phyloP scores from a whole-genome alignment of 2,329 filamentous ascomycete species.

The Niveomyces coronatus region DNA sequence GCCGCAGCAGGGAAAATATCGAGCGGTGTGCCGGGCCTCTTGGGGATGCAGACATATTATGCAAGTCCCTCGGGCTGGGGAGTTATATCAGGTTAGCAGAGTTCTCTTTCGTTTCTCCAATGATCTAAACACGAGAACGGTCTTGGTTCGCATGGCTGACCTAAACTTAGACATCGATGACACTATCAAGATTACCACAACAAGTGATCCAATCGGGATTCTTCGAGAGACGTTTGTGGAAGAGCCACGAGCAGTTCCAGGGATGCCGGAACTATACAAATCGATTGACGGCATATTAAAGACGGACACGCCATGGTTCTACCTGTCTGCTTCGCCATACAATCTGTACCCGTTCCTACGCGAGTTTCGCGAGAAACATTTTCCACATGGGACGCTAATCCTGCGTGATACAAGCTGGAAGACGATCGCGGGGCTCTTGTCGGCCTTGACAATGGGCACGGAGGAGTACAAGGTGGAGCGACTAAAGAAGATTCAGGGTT shows the following conservation, averaged over 20 bases:
- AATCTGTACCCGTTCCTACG: slow-evolving; percentile 85
- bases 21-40: slow-evolving; percentile 39
- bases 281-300: slow-evolving; percentile 68
- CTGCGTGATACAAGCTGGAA: slow-evolving; percentile 81
- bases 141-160: too few species aligned
- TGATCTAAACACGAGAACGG: too few species aligned
- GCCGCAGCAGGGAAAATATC: slow-evolving; percentile 39
- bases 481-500: slow-evolving; percentile 65
- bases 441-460: slow-evolving; percentile 69
- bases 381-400: slow-evolving; percentile 68
- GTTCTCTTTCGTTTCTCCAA: too few species aligned
- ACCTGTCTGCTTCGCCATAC: slow-evolving; percentile 88
- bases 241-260: slow-evolving; percentile 55
- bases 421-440: slow-evolving; percentile 69
- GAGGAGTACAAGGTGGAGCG: slow-evolving; percentile 77
- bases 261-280: slow-evolving; percentile 69
- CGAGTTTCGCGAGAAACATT: slow-evolving; percentile 60
- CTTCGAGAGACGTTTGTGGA: slow-evolving; percentile 76
- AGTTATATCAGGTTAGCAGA: slow-evolving; percentile 56
- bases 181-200: slow-evolving; percentile 80
- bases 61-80: slow-evolving; percentile 73
- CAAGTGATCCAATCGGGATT: slow-evolving; percentile 69
- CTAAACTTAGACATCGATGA: slow-evolving; percentile 67
- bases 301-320: slow-evolving; percentile 70
- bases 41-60: slow-evolving; percentile 61